Evolutionary conservation across 148 eudicot species (phyloP), one percentile per base, ranked within the genome.

Genomic region (Fagopyrum homotropicum): DNA sequence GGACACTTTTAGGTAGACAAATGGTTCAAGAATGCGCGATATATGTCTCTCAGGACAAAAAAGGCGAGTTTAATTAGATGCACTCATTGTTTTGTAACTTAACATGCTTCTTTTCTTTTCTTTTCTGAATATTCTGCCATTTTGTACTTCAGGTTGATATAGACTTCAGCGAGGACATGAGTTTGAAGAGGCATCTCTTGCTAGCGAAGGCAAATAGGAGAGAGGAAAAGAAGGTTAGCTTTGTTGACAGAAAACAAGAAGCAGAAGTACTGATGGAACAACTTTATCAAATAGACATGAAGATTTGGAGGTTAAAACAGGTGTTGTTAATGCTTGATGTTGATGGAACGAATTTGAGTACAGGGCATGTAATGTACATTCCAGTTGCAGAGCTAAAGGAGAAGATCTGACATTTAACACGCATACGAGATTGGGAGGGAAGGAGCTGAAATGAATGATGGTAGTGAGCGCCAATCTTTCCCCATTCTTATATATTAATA

Each of bases 11-110:
- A 94, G 98, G 97, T 94, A 52, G 83, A 87, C 88, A 90, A 90
- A 78, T 94, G 98, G 98, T 94, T 94, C 90, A 94, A 91, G 82
- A 94, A 94, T 83, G 90, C 98, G 4, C 98, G 98, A 54, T 94
- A 94, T 78, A 73, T 81, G 52, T 91, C 98, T 22, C 93, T 91
- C 35, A 94, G 89, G 84, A 80, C 79, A 26, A 87, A 90, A 83
- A 91, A 91, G 97, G 98, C 89, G 72, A 82, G 85, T 51, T 55
- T 8, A 9, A 63, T 63, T 30, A 63, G 69, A 63, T 29, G 40
- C 40, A 35, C 40, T 35, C 40, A 0, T 0, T 35, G 40, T 35
- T 35, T 35, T 35, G 43, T 12, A 9, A n/a, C 45, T 69, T 69
- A 12, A 1, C 14, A 49, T 69, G 73, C 73, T 44, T 22, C 43